phyloP scores from a whole-genome alignment of 106 monocot species.

The Platanthera zijinensis region DNA sequence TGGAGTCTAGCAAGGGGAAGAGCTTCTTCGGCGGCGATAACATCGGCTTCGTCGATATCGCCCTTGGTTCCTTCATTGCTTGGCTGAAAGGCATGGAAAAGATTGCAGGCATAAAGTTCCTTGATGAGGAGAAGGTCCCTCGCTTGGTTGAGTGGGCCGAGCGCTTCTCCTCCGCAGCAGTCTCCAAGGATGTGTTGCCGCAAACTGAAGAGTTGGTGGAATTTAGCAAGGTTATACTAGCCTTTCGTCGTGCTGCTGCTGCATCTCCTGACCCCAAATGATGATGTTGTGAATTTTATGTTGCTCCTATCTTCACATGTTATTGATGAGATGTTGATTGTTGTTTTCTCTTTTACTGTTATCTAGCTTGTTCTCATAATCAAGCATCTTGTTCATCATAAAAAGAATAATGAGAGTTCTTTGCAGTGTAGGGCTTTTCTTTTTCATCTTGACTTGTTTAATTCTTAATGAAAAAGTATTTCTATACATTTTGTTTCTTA shows the following conservation, averaged over 20 bases:
- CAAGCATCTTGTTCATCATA: too few relatives aligned
- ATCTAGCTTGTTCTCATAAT: too few relatives aligned
- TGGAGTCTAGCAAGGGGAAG: slow-evolving; percentile 29
- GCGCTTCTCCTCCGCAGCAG: slow-evolving; percentile 13
- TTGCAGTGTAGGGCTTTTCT: too few relatives aligned
- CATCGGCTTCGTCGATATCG: slow-evolving; percentile 42
- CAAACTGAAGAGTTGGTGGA: slow-evolving; percentile 27
- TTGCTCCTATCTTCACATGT: too few relatives aligned
- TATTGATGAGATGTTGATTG: too few relatives aligned
- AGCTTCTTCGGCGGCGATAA: slow-evolving; percentile 35
- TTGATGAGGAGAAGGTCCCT: slow-evolving; percentile 27
- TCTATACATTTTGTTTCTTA: too few relatives aligned
- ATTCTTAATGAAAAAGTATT: too few relatives aligned
- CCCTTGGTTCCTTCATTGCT: slow-evolving; percentile 23
- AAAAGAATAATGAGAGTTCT: too few relatives aligned
- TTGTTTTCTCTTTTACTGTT: too few relatives aligned
- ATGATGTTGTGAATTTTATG: background rate
- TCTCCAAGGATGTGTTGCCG: slow-evolving; percentile 27
- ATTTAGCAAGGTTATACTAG: background rate
- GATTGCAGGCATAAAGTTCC: slow-evolving; percentile 10
- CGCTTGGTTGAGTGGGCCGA: slow-evolving; percentile 28
- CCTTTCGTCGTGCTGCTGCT: background rate
- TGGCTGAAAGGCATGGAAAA: slow-evolving; percentile 21
- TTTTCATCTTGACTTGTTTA: too few relatives aligned
- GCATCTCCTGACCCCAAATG: background rate